Conservation (phyloP, 345 rosid species). For the Eucalyptus polyanthemos region DNA sequence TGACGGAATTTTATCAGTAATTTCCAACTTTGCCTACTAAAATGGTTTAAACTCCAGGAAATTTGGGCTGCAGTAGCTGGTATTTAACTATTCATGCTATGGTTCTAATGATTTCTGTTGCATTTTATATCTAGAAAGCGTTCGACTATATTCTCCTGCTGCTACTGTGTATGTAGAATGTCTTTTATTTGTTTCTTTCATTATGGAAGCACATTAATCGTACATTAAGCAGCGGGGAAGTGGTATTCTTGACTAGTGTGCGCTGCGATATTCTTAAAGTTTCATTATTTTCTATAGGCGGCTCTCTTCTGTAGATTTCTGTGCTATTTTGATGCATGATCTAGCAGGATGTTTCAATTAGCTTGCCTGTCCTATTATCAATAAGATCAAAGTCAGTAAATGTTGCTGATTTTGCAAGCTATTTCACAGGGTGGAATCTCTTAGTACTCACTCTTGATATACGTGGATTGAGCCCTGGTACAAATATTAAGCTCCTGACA, state of each 20-base stretch:
- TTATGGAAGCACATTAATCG: background rate
- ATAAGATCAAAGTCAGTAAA: no score
- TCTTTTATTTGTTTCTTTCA: background rate
- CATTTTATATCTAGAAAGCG: background rate
- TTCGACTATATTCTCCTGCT: background rate
- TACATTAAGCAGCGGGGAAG: background rate
- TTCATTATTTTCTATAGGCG: background rate
- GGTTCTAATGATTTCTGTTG: background rate
- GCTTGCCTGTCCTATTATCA: background rate
- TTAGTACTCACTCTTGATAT: background rate
- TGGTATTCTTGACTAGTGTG: background rate
- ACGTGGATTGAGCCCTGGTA: background rate
- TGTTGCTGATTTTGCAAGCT: no score
- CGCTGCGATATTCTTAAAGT: background rate
- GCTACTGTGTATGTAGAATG: background rate
- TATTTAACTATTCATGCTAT: accelerated
- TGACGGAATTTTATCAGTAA: background rate
- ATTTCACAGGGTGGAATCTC: background rate
- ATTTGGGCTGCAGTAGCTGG: background rate
- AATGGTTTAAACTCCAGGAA: background rate
- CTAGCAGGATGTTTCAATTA: background rate
- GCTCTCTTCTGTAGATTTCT: background rate
- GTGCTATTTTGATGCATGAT: background rate
- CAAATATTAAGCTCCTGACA: background rate
- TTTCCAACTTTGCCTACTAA: background rate